These are phyloP conservation scores for Phytophthora melonis DNA, from an alignment of 352 stramenopile genomes.

Conservation along the genomic window DNA sequence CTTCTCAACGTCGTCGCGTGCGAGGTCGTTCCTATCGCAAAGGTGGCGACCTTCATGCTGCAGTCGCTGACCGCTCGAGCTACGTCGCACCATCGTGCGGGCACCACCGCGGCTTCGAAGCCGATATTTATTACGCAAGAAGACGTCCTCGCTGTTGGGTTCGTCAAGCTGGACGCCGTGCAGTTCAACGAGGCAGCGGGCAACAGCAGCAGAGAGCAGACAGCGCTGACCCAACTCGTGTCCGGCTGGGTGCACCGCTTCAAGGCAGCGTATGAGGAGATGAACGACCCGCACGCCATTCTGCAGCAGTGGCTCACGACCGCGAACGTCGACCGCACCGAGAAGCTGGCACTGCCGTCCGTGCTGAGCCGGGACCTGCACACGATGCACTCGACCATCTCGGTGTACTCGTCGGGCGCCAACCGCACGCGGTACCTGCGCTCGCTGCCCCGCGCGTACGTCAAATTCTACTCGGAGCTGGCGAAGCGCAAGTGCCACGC, in stretches of 20 bases:
- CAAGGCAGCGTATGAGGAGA: conserved; percentile 77
- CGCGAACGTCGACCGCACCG: conserved; percentile 57
- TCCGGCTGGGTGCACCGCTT: conserved; percentile 73
- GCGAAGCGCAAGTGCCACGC: conserved; percentile 81
- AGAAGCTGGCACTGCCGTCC: conserved; percentile 43
- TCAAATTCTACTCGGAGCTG: conserved; percentile 88
- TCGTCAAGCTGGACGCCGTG: conserved; percentile 50
- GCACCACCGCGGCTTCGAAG: conserved; percentile 43
- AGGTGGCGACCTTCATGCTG: conserved; percentile 75
- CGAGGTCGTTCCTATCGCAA: conserved; percentile 77
- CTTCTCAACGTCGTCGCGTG: conserved; percentile 81
- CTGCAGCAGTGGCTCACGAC: conserved; percentile 81
- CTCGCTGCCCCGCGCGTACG: conserved; percentile 77
- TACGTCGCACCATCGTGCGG: conserved; percentile 20
- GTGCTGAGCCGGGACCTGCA: conserved; percentile 77
- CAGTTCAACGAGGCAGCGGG: conserved; percentile 8
- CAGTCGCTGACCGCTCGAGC: conserved; percentile 40
- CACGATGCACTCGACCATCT: conserved; percentile 83
- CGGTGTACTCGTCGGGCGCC: conserved; percentile 66
- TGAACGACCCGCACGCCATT: conserved; percentile 76
- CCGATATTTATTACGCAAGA: conserved; percentile 67
- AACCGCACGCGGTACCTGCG: conserved; percentile 79
- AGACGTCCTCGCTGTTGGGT: conserved; percentile 57
- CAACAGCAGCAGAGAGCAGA: conserved; percentile 22
- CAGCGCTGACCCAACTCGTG: conserved; percentile 49